phyloP scores from a whole-genome alignment of 1,139 yeast species.

The Williopsis jadinii region DNA sequence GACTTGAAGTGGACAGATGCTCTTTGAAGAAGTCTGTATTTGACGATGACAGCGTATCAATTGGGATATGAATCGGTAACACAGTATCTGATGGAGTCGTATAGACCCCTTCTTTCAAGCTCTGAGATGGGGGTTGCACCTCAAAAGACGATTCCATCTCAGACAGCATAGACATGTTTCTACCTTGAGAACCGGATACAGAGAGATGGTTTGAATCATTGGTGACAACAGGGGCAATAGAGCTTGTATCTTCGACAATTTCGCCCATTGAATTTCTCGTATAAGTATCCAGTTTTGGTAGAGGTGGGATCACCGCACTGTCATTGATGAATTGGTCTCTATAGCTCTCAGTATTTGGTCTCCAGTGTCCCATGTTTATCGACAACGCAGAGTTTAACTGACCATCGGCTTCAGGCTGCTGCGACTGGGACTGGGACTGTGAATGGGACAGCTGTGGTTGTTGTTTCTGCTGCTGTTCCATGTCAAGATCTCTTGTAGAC shows the following conservation, averaged over 20 bases:
- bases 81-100: conserved; percentile 17
- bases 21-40: conserved; percentile 13
- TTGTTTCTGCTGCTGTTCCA: too few relatives aligned
- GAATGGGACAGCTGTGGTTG: too few relatives aligned
- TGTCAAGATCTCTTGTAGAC: conserved; percentile 2
- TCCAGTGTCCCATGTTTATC: conserved; percentile 43
- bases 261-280: conserved; percentile 20
- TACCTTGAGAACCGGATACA: conserved; percentile 3
- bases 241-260: conserved; percentile 18
- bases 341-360: conserved; percentile 42
- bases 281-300: conserved; percentile 20
- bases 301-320: conserved; percentile 19
- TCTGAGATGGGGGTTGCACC: conserved; percentile 4
- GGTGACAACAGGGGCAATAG: conserved; percentile 8
- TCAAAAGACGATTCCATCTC: conserved; percentile 4
- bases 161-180: conserved; percentile 6
- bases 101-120: conserved; percentile 13
- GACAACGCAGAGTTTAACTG: conserved; percentile 21
- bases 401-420: conserved; percentile 1
- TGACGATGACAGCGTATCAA: conserved; percentile 2
- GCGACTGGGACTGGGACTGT: too few relatives aligned
- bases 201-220: neutral
- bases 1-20: conserved; percentile 3
- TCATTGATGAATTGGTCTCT: conserved; percentile 46
- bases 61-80: conserved; percentile 20